These are phyloP conservation scores for Ruellia speciosa DNA, from an alignment of 305 asterid genomes.

Conservation along the genomic window DNA sequence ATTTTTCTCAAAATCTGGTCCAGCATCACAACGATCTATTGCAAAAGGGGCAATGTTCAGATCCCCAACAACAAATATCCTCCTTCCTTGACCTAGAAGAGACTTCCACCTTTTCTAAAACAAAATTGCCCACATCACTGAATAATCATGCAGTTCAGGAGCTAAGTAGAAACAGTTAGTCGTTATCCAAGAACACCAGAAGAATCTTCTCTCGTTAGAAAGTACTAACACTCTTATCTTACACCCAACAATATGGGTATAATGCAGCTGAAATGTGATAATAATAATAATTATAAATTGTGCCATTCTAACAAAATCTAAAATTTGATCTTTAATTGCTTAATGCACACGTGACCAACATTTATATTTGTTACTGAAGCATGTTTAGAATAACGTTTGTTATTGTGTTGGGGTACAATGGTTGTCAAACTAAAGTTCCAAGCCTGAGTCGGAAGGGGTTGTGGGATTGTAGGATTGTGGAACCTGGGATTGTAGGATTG, in stretches of 20 bases:
- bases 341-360: neutral
- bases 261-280: slow-evolving; percentile 2
- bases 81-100: slow-evolving; percentile 58
- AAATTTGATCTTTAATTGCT: neutral
- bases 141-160: slow-evolving; percentile 23
- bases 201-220: slow-evolving; percentile 10
- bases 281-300: slow-evolving; percentile 4
- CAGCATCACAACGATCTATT: slow-evolving; percentile 87
- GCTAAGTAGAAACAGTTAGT: slow-evolving; percentile 12
- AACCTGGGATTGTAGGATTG: no score
- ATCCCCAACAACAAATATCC: slow-evolving; percentile 81
- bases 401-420: no score
- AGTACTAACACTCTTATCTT: neutral
- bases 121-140: slow-evolving; percentile 32
- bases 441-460: no score
- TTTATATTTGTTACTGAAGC: no score
- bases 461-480: no score
- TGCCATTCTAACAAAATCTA: neutral
- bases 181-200: slow-evolving; percentile 9
- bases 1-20: slow-evolving; percentile 76
- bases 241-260: neutral
- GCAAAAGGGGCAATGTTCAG: slow-evolving; percentile 80
- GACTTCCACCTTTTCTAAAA: slow-evolving; percentile 86
- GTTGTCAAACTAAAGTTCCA: no score
- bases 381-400: no score